Evolutionary conservation across 2,329 filamentous ascomycete genomes (phyloP), one percentile per base, ranked within the genome.

Genomic region (Botrytis pseudocinerea): DNA sequence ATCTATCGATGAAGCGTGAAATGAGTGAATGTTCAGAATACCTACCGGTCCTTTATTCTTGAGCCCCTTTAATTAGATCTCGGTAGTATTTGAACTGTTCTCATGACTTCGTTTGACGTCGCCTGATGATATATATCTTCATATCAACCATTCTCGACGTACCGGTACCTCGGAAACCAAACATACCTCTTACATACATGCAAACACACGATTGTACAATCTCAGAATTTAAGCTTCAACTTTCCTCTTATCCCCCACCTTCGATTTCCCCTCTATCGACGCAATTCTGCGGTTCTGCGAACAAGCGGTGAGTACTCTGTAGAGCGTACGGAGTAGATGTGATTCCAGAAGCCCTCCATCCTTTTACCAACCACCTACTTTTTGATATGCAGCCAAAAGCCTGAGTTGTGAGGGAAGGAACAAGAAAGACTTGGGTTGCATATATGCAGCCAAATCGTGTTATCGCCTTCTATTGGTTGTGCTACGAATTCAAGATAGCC

Each of bases 271-370:
- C 46, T 59, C 70, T 44, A 25, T 54, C 38, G 61, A n/a, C 40
- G 38, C 38, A 25, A 28, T 63, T 63, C 61, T 63, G 65, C 46
- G 62, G 63, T 51, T 40, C 46, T 63, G 69, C 69, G 69, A 71
- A 71, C 60, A 71, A 71, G 69, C 69, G 69, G 69, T 71, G 64
- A 54, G 71, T 61, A 18, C n/a, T 57, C 16, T n/a, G 12, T 28
- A 54, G 51, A 28, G 51, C n/a, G 48, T 54, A 61, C 32, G 32
- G 32, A 32, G 46, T 54, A 61, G 65, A 69, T 28, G 65, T 44
- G 71, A 71, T 46, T 48, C 46, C 14, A 44, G n/a, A 48, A 61
- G 51, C 35, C 40, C 51, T 61, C 42, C 18, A 44, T 35, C 40
- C 38, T 42, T 32, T 59, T 46, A n/a, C 68, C 68, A 61, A 61